A percentile compares a stretch with the other conserved stretches of the same genome.
Conservation (phyloP, 495 filamentous ascomycete genomes). For the Hyaloscypha variabilis region DNA sequence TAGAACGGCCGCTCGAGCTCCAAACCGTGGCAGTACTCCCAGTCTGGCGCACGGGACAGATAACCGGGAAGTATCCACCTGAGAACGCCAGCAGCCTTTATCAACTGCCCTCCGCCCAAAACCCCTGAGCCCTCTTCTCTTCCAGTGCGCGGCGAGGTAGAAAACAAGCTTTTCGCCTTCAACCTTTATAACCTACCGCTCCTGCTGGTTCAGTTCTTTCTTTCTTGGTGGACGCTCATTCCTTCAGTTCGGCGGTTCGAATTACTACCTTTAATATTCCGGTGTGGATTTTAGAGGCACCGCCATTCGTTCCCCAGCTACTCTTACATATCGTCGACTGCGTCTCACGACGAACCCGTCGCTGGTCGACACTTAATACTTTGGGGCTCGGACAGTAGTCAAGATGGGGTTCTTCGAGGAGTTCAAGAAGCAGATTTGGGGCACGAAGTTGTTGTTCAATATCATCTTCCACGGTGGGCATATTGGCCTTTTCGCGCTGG, state of each 20-base stretch:
- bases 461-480: conserved; percentile 84
- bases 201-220: conserved; percentile 63
- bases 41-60: background rate
- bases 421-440: conserved; percentile 62
- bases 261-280: conserved; percentile 23
- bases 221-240: conserved; percentile 41
- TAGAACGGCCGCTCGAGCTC: conserved; percentile 19
- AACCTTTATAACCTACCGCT: conserved; percentile 41
- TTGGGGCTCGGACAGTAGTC: conserved; percentile 11
- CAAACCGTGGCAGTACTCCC: conserved; percentile 10
- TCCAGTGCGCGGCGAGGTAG: conserved; percentile 21
- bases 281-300: conserved; percentile 9
- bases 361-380: conserved; percentile 45
- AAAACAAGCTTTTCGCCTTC: conserved; percentile 41
- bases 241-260: conserved; percentile 23
- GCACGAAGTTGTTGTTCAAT: conserved; percentile 77
- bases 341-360: conserved; percentile 39
- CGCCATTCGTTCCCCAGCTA: conserved; percentile 23
- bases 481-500: conserved; percentile 76
- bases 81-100: conserved; percentile 10
- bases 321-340: conserved; percentile 19
- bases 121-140: conserved; percentile 22
- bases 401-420: conserved; percentile 21
- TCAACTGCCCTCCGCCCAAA: conserved; percentile 16
- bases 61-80: background rate